These are phyloP conservation scores for Xerocomus spinulosus DNA, from an alignment of 768 basidiomycete species.

Conservation along the genomic window DNA sequence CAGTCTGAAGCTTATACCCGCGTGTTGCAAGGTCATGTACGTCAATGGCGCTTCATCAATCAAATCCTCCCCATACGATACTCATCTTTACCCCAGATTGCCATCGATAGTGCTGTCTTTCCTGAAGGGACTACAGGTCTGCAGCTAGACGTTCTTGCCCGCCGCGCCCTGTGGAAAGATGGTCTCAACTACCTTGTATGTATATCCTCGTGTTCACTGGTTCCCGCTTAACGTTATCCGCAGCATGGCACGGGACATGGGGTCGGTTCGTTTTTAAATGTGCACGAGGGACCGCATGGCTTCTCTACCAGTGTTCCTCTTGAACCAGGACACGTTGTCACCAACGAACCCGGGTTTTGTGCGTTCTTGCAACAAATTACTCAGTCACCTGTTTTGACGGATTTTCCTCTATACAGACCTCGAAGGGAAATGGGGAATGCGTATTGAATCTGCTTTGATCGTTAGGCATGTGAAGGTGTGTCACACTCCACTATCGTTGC, in stretches of 20 bases:
- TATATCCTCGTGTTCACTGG: conserved; percentile 13
- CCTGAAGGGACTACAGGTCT: conserved; percentile 84
- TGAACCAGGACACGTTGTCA: conserved; percentile 82
- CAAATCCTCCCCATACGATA: conserved; percentile 10
- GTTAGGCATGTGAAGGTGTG: conserved; percentile 57
- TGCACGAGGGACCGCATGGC: conserved; percentile 80
- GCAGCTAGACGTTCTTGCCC: conserved; percentile 85
- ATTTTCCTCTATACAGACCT: conserved; percentile 46
- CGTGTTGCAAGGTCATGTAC: conserved; percentile 92
- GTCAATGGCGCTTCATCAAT: conserved; percentile 32
- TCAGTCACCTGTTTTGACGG: conserved; percentile 13
- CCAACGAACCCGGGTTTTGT: conserved; percentile 95
- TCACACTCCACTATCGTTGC: conserved; percentile 9
- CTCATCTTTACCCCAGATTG: conserved; percentile 54
- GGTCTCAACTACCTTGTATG: conserved; percentile 75
- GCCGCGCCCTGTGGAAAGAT: conserved; percentile 83
- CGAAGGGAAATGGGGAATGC: conserved; percentile 80
- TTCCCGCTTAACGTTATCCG: conserved; percentile 15
- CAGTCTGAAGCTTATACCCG: conserved; percentile 90
- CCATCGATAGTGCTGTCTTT: conserved; percentile 85
- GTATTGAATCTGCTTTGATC: conserved; percentile 82
- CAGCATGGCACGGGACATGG: conserved; percentile 93
- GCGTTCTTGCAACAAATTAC: conserved; percentile 31
- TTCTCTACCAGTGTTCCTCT: conserved; percentile 69
- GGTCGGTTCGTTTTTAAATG: conserved; percentile 80